Conservation (phyloP, 2,329 filamentous ascomycete species). For the Phyllosticta paracitricarpa region DNA sequence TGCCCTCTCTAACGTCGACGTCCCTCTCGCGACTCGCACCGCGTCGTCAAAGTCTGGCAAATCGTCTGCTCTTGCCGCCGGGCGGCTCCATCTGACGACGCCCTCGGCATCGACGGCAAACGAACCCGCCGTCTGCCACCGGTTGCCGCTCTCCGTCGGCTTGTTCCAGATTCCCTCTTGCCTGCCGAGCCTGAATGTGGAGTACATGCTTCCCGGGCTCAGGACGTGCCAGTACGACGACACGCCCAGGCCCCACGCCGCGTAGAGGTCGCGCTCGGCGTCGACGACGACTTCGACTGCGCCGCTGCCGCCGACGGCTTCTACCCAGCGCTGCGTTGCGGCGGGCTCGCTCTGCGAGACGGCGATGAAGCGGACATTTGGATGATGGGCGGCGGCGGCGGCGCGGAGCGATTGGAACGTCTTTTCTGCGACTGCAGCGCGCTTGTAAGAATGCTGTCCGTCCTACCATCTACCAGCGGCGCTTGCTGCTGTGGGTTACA, state of each 20-base stretch:
- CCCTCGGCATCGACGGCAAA: constrained; percentile 51
- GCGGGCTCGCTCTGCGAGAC: constrained; percentile 25
- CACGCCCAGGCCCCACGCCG: constrained; percentile 55
- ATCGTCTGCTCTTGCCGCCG: constrained; percentile 42
- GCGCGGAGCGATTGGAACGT: constrained; percentile 35
- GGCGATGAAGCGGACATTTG: constrained; percentile 23
- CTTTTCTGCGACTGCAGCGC: constrained; percentile 53
- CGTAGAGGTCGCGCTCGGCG: constrained; percentile 49
- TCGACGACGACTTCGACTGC: constrained; percentile 53
- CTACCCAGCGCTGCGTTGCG: constrained; percentile 25
- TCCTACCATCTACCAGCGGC: not conserved
- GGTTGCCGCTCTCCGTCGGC: constrained; percentile 53
- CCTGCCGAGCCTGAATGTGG: constrained; percentile 48
- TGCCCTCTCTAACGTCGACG: not conserved
- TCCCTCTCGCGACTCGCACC: constrained; percentile 16
- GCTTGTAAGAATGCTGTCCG: not conserved
- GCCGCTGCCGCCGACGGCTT: constrained; percentile 41
- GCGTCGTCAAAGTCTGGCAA: constrained; percentile 44
- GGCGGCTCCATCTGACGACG: constrained; percentile 42
- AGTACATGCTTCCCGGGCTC: constrained; percentile 47
- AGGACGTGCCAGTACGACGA: constrained; percentile 54
- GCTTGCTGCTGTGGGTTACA: not conserved
- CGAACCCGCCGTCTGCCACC: constrained; percentile 59
- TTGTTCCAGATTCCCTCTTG: constrained; percentile 58
- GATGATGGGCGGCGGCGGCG: constrained; percentile 17